Evolutionary conservation across 768 basidiomycete species (phyloP).

Genomic region (Amanita fuliginea): DNA sequence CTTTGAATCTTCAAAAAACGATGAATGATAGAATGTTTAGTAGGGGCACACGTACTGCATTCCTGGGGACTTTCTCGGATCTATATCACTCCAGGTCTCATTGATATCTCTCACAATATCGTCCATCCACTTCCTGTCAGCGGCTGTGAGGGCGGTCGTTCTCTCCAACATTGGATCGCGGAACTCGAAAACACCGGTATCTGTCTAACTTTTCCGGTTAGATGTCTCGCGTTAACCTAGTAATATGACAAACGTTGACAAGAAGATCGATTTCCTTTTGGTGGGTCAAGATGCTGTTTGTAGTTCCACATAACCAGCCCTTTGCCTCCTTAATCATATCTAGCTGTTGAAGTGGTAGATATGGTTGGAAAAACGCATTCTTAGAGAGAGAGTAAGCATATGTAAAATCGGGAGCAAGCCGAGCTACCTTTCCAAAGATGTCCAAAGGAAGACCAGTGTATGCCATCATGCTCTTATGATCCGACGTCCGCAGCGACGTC

Average conservation of each 20-base stretch:
- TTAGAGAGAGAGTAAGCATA: conserved; percentile 16
- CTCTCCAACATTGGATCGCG: conserved; percentile 73
- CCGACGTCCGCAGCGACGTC: conserved; percentile 77
- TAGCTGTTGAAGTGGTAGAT: conserved; percentile 89
- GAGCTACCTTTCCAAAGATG: conserved; percentile 74
- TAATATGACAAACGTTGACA: conserved; percentile 56
- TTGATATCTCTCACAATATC: conserved; percentile 84
- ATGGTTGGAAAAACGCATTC: conserved; percentile 97
- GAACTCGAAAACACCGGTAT: conserved; percentile 81
- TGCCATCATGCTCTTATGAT: conserved; percentile 81
- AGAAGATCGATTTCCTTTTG: conserved; percentile 87
- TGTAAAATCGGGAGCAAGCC: not conserved
- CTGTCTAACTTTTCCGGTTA: conserved; percentile 47
- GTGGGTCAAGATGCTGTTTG: conserved; percentile 90
- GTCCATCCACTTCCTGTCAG: conserved; percentile 98
- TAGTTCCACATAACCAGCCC: conserved; percentile 90
- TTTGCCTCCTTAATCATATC: conserved; percentile 73
- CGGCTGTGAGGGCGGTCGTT: conserved; percentile 70
- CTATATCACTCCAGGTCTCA: conserved; percentile 61
- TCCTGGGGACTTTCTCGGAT: conserved; percentile 39
- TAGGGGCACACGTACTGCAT: conserved; percentile 46
- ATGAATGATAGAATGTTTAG: not conserved
- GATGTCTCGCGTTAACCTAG: not conserved
- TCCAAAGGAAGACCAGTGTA: conserved; percentile 93
- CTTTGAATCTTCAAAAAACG: conserved; percentile 58